A percentile compares a stretch with the other conserved stretches of the same genome.
Evolutionary conservation across 1,284 basidiomycete species (phyloP).

Genomic region (Tremellales sp.): DNA sequence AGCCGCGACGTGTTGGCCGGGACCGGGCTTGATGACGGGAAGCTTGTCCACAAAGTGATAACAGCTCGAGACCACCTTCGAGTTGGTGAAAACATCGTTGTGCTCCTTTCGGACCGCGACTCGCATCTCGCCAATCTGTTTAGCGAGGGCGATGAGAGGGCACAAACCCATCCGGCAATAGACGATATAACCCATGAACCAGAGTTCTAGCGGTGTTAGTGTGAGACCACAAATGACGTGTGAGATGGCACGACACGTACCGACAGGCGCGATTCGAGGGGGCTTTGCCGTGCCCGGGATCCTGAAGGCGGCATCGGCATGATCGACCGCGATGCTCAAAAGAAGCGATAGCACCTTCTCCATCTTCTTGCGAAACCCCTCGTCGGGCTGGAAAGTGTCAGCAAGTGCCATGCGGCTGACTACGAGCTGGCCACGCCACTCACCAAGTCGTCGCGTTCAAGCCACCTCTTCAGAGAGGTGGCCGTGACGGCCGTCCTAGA

Average conservation of each 20-base stretch:
- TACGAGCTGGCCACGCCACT: constrained; percentile 6
- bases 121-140: constrained; percentile 31
- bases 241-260: constrained; percentile 21
- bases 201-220: constrained; percentile 26
- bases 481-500: constrained; percentile 3
- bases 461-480: constrained; percentile 10
- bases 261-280: constrained; percentile 32
- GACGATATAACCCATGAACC: constrained; percentile 31
- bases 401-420: not conserved
- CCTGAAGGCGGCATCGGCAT: constrained; percentile 27
- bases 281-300: constrained; percentile 11
- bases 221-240: not conserved
- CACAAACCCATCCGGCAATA: constrained; percentile 27
- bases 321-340: constrained; percentile 25
- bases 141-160: constrained; percentile 23
- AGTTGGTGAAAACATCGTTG: constrained; percentile 30
- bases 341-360: constrained; percentile 31
- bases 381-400: constrained; percentile 20
- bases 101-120: constrained; percentile 15
- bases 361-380: constrained; percentile 21
- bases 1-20: constrained; percentile 21
- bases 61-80: constrained; percentile 10
- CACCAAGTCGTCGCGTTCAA: constrained; percentile 21
- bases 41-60: constrained; percentile 16
- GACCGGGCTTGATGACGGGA: constrained; percentile 14